phyloP scores from a whole-genome alignment of 176 grass and related monocot species.

The Cenchrus purpureus region DNA sequence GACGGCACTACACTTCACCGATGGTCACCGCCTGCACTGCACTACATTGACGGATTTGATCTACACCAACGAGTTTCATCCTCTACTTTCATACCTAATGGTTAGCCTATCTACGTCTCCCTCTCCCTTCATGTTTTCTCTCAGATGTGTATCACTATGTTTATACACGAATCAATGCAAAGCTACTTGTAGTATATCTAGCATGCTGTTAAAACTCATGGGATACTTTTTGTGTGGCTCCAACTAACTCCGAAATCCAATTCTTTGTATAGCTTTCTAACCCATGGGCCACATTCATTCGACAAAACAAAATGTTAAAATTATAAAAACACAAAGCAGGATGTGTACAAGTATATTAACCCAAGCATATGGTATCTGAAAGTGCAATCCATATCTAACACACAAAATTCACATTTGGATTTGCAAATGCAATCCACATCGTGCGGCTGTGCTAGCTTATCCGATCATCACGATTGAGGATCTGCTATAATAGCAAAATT shows the following conservation, averaged over 20 bases:
- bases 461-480: not conserved
- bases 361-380: not conserved
- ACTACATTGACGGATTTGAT: too few relatives aligned
- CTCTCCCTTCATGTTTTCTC: too few relatives aligned
- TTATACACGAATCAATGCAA: too few relatives aligned
- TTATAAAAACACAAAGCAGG: not conserved
- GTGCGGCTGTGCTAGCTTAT: constrained; percentile 29
- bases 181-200: too few relatives aligned
- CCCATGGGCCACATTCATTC: constrained; percentile 30
- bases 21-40: too few relatives aligned
- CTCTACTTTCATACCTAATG: too few relatives aligned
- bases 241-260: not conserved
- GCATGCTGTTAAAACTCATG: too few relatives aligned
- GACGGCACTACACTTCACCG: too few relatives aligned
- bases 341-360: not conserved
- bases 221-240: not conserved
- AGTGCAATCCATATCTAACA: constrained; percentile 34
- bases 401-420: constrained; percentile 16
- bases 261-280: not conserved
- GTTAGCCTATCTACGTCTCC: too few relatives aligned
- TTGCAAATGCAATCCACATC: constrained; percentile 44
- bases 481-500: constrained; percentile 8
- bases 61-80: too few relatives aligned
- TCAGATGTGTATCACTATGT: too few relatives aligned
- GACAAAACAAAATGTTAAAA: constrained; percentile 16